phyloP scores from a whole-genome alignment of 1,284 basidiomycete genomes.

The Trichosporon inkin region DNA sequence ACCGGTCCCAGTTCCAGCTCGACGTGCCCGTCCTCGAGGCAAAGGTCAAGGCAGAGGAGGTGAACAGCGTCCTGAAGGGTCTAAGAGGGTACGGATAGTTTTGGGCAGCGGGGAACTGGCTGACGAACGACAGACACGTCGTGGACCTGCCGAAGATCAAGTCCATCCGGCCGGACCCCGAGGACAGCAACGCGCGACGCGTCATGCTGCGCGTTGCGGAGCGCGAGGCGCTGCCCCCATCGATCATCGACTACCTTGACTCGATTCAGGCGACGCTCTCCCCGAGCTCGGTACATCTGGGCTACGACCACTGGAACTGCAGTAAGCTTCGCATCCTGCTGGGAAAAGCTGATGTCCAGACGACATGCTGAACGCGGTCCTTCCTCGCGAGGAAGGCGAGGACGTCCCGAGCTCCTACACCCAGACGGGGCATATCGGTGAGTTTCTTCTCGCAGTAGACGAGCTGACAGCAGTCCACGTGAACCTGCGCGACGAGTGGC shows the following conservation, averaged over 20 bases:
- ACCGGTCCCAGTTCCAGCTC: slow-evolving; percentile 63
- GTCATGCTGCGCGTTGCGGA: slow-evolving; percentile 60
- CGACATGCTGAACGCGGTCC: slow-evolving; percentile 71
- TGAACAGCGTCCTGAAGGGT: slow-evolving; percentile 59
- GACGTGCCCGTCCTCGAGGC: slow-evolving; percentile 64
- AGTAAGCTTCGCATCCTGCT: slow-evolving; percentile 54
- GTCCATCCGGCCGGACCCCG: slow-evolving; percentile 58
- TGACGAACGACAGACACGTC: slow-evolving; percentile 53
- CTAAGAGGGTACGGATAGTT: slow-evolving; percentile 58
- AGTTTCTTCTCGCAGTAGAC: slow-evolving; percentile 24
- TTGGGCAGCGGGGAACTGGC: neutral
- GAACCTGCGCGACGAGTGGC: slow-evolving; percentile 83
- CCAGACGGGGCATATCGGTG: slow-evolving; percentile 84
- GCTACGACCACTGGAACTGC: slow-evolving; percentile 80
- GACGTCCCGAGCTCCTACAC: slow-evolving; percentile 84
- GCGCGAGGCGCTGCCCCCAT: slow-evolving; percentile 62
- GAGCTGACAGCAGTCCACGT: slow-evolving; percentile 59
- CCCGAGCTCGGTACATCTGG: slow-evolving; percentile 60
- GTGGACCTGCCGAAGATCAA: slow-evolving; percentile 66
- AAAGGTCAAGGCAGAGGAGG: slow-evolving; percentile 59
- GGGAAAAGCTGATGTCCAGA: slow-evolving; percentile 53
- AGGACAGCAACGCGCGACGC: slow-evolving; percentile 55
- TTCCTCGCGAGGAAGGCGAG: slow-evolving; percentile 69
- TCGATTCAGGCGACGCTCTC: slow-evolving; percentile 58
- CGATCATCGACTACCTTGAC: slow-evolving; percentile 58